Evolutionary conservation across 1,284 basidiomycete genomes (phyloP).

Genomic region (Moesziomyces globuligerus): DNA sequence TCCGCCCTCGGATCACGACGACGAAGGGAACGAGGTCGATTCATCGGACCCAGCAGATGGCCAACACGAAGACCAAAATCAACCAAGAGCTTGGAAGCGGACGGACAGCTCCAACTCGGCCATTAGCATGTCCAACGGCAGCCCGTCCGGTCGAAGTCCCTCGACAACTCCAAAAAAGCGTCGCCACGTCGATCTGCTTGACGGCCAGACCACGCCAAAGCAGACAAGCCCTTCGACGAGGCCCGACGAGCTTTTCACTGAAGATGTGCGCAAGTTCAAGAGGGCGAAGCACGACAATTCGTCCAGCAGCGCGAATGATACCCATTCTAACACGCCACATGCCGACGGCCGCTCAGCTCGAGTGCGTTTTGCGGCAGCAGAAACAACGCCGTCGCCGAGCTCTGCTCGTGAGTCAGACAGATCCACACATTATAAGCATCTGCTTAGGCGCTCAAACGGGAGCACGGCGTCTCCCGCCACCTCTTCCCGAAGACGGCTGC

Average conservation of each 20-base stretch:
- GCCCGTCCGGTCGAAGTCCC: conserved; percentile 28
- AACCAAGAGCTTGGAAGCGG: conserved; percentile 17
- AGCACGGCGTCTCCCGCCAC: not conserved
- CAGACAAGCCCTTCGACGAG: conserved; percentile 17
- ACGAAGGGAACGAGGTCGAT: conserved; percentile 9
- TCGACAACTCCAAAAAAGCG: conserved; percentile 35
- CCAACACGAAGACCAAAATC: conserved; percentile 1
- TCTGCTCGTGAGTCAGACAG: not conserved
- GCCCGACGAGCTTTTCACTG: conserved; percentile 19
- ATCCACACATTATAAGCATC: not conserved
- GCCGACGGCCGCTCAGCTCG: conserved; percentile 6
- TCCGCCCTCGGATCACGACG: conserved; percentile 30
- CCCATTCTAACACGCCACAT: not conserved
- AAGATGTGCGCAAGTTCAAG: conserved; percentile 36
- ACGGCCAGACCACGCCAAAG: not conserved
- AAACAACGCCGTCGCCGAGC: not conserved
- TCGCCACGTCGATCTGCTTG: conserved; percentile 9
- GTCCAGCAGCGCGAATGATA: conserved; percentile 3
- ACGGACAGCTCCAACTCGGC: conserved; percentile 31
- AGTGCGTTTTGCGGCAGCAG: conserved; percentile 18
- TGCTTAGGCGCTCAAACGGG: no score
- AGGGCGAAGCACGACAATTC: conserved; percentile 20
- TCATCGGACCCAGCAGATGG: conserved; percentile 6
- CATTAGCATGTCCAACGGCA: conserved; percentile 18
- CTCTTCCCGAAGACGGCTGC: not conserved